These are phyloP conservation scores for Taxawa tesnikishii DNA, from an alignment of 2,329 filamentous ascomycete genomes.

Conservation along the genomic window DNA sequence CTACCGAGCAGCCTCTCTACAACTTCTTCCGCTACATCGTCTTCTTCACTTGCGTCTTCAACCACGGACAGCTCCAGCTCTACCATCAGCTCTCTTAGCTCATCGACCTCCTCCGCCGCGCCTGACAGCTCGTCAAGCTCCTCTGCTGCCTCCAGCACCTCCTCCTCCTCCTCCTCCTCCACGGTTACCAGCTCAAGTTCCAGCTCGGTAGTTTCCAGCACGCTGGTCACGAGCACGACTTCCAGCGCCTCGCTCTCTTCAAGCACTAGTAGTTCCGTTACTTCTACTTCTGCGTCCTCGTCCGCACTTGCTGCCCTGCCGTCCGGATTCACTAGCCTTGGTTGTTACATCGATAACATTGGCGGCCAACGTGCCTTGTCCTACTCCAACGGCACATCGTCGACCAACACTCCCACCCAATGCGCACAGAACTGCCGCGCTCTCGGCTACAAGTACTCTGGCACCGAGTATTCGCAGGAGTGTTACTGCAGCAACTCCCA, in stretches of 20 bases:
- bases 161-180: neutral
- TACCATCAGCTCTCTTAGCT: neutral
- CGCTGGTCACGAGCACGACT: neutral
- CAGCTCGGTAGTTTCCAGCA: neutral
- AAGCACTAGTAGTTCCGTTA: conserved; percentile 1
- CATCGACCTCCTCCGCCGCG: neutral
- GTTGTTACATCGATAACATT: neutral
- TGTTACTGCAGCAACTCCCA: conserved; percentile 8
- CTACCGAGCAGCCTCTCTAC: neutral
- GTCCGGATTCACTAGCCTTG: conserved; percentile 1
- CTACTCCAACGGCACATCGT: conserved; percentile 1
- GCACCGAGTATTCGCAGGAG: conserved; percentile 8
- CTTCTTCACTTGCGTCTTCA: neutral
- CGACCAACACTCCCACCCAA: neutral
- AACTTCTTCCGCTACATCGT: neutral
- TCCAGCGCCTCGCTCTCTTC: neutral
- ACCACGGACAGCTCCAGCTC: neutral
- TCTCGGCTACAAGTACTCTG: conserved; percentile 8
- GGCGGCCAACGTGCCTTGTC: neutral
- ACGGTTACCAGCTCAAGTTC: no score
- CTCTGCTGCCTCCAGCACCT: neutral
- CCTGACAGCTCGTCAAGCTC: neutral
- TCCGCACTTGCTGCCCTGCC: neutral
- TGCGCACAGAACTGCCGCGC: conserved; percentile 2
- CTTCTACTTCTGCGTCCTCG: conserved; percentile 1